Evolutionary conservation across 2,329 filamentous ascomycete genomes (phyloP).

Genomic region (Penicillium sp.): DNA sequence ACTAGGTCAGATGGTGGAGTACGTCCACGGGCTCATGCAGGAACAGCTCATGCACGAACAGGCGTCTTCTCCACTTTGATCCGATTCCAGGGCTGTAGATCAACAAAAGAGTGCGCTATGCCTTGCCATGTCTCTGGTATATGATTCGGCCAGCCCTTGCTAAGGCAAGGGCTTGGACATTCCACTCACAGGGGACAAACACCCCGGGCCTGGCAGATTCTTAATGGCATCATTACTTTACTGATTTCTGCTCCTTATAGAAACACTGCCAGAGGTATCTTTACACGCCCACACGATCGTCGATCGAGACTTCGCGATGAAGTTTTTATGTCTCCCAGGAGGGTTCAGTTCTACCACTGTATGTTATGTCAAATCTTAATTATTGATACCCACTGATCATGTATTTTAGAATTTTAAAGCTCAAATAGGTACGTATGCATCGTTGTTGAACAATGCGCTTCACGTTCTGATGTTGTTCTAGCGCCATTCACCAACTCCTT

Average conservation of each 20-base stretch:
- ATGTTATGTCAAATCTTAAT: not conserved
- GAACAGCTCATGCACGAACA: conserved; percentile 8
- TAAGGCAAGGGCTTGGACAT: conserved; percentile 22
- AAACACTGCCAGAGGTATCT: not conserved
- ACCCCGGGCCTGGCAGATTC: conserved; percentile 11
- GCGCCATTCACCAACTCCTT: conserved; percentile 21
- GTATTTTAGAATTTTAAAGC: conserved; percentile 14
- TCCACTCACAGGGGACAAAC: conserved; percentile 17
- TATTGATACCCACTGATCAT: not conserved
- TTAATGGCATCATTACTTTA: not conserved
- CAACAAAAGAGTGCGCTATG: not conserved
- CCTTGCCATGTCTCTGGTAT: not conserved
- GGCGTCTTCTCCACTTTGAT: not conserved
- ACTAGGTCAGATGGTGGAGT: not conserved
- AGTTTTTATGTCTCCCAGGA: conserved; percentile 24
- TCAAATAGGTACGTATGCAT: conserved; percentile 17
- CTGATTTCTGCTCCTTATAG: conserved; percentile 2
- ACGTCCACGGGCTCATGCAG: not conserved
- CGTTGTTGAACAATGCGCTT: not conserved
- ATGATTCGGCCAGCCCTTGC: conserved; percentile 17
- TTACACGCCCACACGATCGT: not conserved
- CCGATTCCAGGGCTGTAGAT: conserved; percentile 4
- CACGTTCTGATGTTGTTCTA: conserved; percentile 9
- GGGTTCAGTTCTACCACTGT: conserved; percentile 23
- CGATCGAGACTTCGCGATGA: conserved; percentile 14